Base-by-base conservation (phyloP, 169 alveolate species). In the Eimeria acervulina region DNA sequence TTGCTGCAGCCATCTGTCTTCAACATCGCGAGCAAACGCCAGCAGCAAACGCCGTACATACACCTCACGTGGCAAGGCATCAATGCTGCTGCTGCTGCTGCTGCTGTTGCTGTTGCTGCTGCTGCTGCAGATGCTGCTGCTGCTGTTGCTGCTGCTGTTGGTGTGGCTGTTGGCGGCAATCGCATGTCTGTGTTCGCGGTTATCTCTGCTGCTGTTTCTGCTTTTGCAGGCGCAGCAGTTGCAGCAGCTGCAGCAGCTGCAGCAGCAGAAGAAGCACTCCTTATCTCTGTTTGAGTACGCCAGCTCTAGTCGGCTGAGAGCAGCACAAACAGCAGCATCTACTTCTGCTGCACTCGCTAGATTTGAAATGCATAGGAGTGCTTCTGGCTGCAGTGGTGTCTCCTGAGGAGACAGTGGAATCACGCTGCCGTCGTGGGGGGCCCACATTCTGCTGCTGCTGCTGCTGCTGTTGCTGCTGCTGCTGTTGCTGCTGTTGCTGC, bases 391-490 rank as follows among this genome's bases (percentile, higher is more conserved):
- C 89, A 21, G 44, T 23, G 89, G 89, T 2, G 38, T 15, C 31
- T 19, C 89, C 66, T 80, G 89, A 33, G 89, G 89, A 31, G 59
- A 31, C 66, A 44, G 66, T 2, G 89, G 89, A 40, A 19, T 44
- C 3, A 80, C 66, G 63, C 42, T 59, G 33, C 66, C 89, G 33
- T 80, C 89, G 36, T 80, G 89, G 42, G 89, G 66, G 61, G 40
- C 68, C 89, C 89, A 80, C 89, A 80, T 80, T 28, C 68, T 80
- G 89, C 52, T 74, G 52, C 52, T 63, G 74, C 74, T 63, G 74
- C 36, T 63, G 74, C 74, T 63, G 38, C 33, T 28, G 74, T 28
- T 28, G 31, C 74, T 28, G 74, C 74, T 63, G 55, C 55, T 47
- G 55, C 55, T 47, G 55, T 47, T 47, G 55, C 55, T 47, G 55